These are phyloP conservation scores for Dichotomopilus funicola DNA, from an alignment of 2,329 filamentous ascomycete genomes.

Conservation along the genomic window DNA sequence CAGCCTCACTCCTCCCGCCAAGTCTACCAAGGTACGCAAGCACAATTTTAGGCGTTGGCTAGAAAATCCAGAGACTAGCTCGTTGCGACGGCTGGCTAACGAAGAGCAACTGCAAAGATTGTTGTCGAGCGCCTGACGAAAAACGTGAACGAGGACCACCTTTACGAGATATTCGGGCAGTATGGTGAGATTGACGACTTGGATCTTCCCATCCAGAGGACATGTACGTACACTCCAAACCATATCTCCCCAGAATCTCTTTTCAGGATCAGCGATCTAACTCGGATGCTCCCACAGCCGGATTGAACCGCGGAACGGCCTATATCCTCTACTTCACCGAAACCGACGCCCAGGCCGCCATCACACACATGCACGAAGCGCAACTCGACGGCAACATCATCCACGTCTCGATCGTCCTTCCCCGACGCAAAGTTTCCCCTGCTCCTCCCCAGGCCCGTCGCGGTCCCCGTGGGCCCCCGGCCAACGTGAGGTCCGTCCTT, in stretches of 20 bases:
- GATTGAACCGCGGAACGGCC: slow-evolving; percentile 85
- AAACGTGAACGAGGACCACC: slow-evolving; percentile 82
- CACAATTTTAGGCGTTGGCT: neutral
- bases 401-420: slow-evolving; percentile 82
- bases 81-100: neutral
- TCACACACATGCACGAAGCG: slow-evolving; percentile 97
- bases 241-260: neutral
- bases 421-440: slow-evolving; percentile 73
- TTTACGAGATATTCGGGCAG: slow-evolving; percentile 84
- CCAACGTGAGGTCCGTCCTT: slow-evolving; percentile 27
- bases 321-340: slow-evolving; percentile 81
- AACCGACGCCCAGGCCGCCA: slow-evolving; percentile 76
- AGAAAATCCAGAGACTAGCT: neutral
- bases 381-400: slow-evolving; percentile 78
- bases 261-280: neutral
- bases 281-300: slow-evolving; percentile 47
- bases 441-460: slow-evolving; percentile 67
- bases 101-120: slow-evolving; percentile 50
- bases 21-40: slow-evolving; percentile 47
- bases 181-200: slow-evolving; percentile 84
- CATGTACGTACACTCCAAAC: slow-evolving; percentile 51
- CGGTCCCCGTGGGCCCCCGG: slow-evolving; percentile 45
- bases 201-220: slow-evolving; percentile 81
- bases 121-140: slow-evolving; percentile 94
- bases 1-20: slow-evolving; percentile 34